A percentile compares a stretch with the other conserved stretches of the same genome.
These are phyloP conservation scores for Begonia loranthoides DNA, from an alignment of 306 rosid species.

Conservation along the genomic window DNA sequence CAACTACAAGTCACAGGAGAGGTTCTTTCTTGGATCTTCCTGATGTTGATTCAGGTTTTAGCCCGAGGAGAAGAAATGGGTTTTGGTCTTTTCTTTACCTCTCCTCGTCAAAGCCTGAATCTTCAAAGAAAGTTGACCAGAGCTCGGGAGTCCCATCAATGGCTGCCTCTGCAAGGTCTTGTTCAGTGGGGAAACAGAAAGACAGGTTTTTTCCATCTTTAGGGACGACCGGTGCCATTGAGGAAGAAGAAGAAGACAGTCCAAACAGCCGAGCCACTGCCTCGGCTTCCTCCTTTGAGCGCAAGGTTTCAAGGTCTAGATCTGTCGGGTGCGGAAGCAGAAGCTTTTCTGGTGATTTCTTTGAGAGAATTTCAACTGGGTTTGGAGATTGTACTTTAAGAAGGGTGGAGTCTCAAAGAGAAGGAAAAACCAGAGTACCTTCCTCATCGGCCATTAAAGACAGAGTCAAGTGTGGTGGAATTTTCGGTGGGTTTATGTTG, in stretches of 20 bases:
- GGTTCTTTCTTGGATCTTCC: constrained; percentile 17
- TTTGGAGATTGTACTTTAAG: constrained; percentile 89
- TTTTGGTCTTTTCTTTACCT: constrained; percentile 81
- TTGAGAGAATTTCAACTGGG: constrained; percentile 95
- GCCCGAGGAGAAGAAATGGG: constrained; percentile 53
- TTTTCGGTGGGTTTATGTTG: constrained; percentile 79
- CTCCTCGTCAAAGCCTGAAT: constrained; percentile 20
- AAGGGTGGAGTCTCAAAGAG: constrained; percentile 78
- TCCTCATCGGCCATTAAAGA: constrained; percentile 39
- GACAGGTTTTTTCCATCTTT: background rate
- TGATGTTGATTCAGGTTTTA: constrained; percentile 22
- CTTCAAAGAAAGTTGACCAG: constrained; percentile 13
- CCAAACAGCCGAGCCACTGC: constrained; percentile 23
- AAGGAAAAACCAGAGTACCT: constrained; percentile 37
- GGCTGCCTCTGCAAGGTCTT: too few relatives aligned
- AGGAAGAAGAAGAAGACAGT: constrained; percentile 38
- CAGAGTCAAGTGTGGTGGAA: constrained; percentile 64
- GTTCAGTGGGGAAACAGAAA: background rate
- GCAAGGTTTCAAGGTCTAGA: constrained; percentile 91
- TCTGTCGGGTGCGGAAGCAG: constrained; percentile 96
- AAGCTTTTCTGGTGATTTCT: constrained; percentile 89
- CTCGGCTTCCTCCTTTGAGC: constrained; percentile 48
- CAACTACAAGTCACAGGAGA: constrained; percentile 40
- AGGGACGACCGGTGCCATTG: constrained; percentile 5
- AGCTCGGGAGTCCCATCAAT: constrained; percentile 1